These are phyloP conservation scores for Barnettozyma vustinii DNA, from an alignment of 805 yeast genomes.

Conservation along the genomic window DNA sequence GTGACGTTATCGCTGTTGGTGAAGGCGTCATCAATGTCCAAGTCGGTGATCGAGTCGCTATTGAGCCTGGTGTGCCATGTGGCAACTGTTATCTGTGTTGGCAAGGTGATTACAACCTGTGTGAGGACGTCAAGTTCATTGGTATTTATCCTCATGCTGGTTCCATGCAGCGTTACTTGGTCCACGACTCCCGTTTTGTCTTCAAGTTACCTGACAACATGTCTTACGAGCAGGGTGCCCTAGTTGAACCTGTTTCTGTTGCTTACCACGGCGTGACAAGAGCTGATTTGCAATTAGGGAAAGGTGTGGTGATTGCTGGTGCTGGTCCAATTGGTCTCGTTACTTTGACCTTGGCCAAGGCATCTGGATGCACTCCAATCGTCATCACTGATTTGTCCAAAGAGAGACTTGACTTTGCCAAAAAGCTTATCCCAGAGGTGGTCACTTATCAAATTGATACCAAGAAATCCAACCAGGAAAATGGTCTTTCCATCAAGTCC, in stretches of 20 bases:
- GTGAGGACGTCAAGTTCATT: slow-evolving; percentile 33
- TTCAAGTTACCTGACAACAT: slow-evolving; percentile 36
- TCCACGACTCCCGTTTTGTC: slow-evolving; percentile 29
- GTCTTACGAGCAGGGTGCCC: slow-evolving; percentile 48
- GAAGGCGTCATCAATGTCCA: slow-evolving; percentile 39
- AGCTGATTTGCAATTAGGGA: slow-evolving; percentile 43
- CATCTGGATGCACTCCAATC: slow-evolving; percentile 49
- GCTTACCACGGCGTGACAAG: slow-evolving; percentile 47
- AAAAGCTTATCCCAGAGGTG: slow-evolving; percentile 40
- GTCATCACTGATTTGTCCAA: slow-evolving; percentile 44
- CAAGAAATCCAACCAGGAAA: slow-evolving; percentile 28
- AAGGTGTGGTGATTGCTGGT: slow-evolving; percentile 44
- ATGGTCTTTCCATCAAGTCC: slow-evolving; percentile 33
- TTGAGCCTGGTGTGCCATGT: slow-evolving; percentile 55
- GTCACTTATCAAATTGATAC: slow-evolving; percentile 38
- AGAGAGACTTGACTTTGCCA: slow-evolving; percentile 42
- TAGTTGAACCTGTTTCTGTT: slow-evolving; percentile 51
- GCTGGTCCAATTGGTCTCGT: slow-evolving; percentile 59
- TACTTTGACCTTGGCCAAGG: slow-evolving; percentile 41
- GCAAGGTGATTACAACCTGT: slow-evolving; percentile 37
- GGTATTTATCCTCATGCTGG: slow-evolving; percentile 36
- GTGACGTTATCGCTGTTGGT: slow-evolving; percentile 45
- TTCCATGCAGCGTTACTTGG: slow-evolving; percentile 33
- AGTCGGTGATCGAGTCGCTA: slow-evolving; percentile 43
- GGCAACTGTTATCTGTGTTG: slow-evolving; percentile 33